Evolutionary conservation across 768 basidiomycete species (phyloP), one percentile per base, ranked within the genome.

Genomic region (Phylloporus arenicola): DNA sequence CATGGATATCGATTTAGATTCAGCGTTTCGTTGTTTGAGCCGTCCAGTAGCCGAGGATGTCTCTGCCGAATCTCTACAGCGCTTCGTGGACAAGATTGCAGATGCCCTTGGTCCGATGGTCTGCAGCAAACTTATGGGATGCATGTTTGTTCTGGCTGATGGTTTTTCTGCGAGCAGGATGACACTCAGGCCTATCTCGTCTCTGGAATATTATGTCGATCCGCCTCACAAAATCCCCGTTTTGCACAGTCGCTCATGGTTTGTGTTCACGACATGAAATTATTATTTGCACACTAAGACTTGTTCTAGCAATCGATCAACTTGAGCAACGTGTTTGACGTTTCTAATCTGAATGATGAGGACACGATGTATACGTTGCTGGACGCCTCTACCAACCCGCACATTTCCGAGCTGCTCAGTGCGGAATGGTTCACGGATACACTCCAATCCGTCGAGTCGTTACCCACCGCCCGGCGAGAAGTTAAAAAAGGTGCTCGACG

Each of bases 321-420:
- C 37, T 55, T 84, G 6, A 59, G 66, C 19, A 58, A 64, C 11
- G 70, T 88, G 3, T 86, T 87, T 52, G 81, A 82, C 50, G 58
- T 72, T 11, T 64, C 72, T 24, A 72, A 64, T 11, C 52, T 88
- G 35, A 81, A 83, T 43, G 64, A 65, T 40, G 76, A 83, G 47
- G 69, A 70, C 25, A 85, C 79, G 0, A 60, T 85, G 24, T 62
- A 74, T 12, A 75, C 74, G 41, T 72, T 89, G n/a, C 66, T 81
- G 19, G 79, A 86, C 56, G 87, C 87, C 3, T 72, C 78, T 14
- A 68, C 83, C 10, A 88, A 87, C 60, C 70, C 78, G 0, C 81
- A 84, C 49, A 75, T 89, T 48, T 80, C 87, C 0, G 74, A 72
- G 25, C 62, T 75, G 39, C 70, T 89, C 38, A 70, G 75, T 19